A percentile compares a stretch with the other conserved stretches of the same genome.
Conservation (phyloP, 2,329 filamentous ascomycete genomes). For the Arthroderma sp. region DNA sequence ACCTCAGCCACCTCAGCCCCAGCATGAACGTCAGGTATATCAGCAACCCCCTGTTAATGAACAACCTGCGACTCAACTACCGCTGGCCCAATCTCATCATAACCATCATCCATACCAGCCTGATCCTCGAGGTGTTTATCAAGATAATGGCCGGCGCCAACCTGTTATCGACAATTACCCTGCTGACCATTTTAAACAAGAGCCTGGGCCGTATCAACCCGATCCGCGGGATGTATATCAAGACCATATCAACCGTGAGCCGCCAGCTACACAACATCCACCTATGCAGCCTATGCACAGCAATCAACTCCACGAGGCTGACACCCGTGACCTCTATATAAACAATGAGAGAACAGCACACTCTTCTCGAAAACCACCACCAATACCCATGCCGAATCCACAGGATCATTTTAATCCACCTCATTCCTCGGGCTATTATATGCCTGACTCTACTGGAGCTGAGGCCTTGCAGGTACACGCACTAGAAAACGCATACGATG, state of each 20-base stretch:
- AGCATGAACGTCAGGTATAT: not conserved
- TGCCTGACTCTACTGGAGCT: not conserved
- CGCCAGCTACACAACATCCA: not conserved
- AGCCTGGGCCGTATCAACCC: too few relatives aligned
- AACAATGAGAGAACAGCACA: not conserved
- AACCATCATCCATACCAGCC: too few relatives aligned
- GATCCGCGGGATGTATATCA: too few relatives aligned
- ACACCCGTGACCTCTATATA: too few relatives aligned
- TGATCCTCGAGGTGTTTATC: too few relatives aligned
- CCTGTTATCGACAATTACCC: too few relatives aligned
- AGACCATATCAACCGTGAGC: not conserved
- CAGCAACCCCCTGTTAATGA: not conserved
- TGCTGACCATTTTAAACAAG: too few relatives aligned
- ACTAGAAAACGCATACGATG: not conserved
- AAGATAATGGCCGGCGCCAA: too few relatives aligned
- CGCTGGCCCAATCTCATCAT: too few relatives aligned
- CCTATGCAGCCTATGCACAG: not conserved
- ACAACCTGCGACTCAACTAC: too few relatives aligned
- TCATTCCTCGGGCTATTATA: not conserved
- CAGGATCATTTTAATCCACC: slow-evolving; percentile 7
- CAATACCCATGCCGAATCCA: slow-evolving; percentile 1
- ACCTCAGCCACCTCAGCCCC: not conserved
- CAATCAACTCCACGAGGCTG: too few relatives aligned
- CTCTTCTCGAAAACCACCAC: not conserved
- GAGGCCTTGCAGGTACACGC: not conserved